Conservation (phyloP, 352 stramenopile genomes). For the Phytophthora fragariae region DNA sequence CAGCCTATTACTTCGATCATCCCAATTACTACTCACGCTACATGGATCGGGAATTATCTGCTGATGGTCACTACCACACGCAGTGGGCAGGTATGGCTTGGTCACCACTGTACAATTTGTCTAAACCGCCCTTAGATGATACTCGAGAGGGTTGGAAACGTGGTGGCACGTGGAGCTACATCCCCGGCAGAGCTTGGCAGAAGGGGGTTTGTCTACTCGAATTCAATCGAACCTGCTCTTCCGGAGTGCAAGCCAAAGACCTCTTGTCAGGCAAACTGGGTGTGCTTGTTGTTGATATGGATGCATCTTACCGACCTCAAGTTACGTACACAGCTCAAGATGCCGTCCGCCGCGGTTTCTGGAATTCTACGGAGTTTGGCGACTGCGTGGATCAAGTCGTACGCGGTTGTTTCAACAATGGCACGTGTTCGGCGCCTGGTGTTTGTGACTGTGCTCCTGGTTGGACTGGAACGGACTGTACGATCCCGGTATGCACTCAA, state of each 20-base stretch:
- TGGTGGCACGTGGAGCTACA: conserved; percentile 77
- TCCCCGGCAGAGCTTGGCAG: conserved; percentile 80
- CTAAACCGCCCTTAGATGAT: conserved; percentile 80
- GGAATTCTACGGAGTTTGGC: conserved; percentile 58
- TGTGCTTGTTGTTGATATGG: conserved; percentile 90
- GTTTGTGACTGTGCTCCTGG: conserved; percentile 84
- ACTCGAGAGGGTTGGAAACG: conserved; percentile 94
- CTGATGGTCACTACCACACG: conserved; percentile 88
- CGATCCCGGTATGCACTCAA: conserved; percentile 75
- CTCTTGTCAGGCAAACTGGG: conserved; percentile 32
- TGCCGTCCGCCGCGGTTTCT: conserved; percentile 62
- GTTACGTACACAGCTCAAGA: conserved; percentile 77
- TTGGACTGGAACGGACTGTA: conserved; percentile 86
- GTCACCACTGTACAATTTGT: conserved; percentile 92
- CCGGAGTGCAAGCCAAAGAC: conserved; percentile 43
- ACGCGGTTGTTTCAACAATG: conserved; percentile 96
- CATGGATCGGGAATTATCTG: conserved; percentile 91
- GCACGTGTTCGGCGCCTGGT: conserved; percentile 91
- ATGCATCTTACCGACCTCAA: conserved; percentile 90
- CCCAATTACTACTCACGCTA: conserved; percentile 97
- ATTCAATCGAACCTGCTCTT: conserved; percentile 88
- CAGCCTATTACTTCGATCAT: conserved; percentile 90
- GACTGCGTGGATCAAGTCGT: conserved; percentile 94
- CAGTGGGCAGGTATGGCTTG: conserved; percentile 93
- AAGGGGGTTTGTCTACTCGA: conserved; percentile 95